Percentiles rank a stretch among this genome's conserved stretches.
phyloP scores from a whole-genome alignment of 345 rosid genomes.

The Turritis glabra region DNA sequence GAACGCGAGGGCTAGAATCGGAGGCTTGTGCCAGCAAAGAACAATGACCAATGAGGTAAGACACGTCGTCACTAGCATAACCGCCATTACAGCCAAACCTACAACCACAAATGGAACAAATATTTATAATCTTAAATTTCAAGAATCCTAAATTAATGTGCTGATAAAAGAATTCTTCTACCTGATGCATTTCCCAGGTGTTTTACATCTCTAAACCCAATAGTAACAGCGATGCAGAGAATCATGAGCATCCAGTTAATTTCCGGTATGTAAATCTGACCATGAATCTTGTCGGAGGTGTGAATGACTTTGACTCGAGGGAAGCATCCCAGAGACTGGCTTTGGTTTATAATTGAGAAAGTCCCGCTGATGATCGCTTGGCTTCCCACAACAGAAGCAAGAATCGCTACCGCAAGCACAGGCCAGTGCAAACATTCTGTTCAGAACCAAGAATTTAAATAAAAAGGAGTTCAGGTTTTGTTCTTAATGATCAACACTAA shows the following conservation, averaged over 20 bases:
- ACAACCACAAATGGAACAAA: slow-evolving; percentile 21
- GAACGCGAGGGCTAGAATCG: slow-evolving; percentile 67
- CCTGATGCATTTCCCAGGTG: slow-evolving; percentile 99
- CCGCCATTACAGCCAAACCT: slow-evolving; percentile 99
- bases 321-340: slow-evolving; percentile 98
- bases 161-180: slow-evolving; percentile 17
- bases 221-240: slow-evolving; percentile 95
- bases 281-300: slow-evolving; percentile 97
- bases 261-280: slow-evolving; percentile 98
- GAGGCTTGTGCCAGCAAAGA: slow-evolving; percentile 93
- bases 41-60: slow-evolving; percentile 88
- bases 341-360: slow-evolving; percentile 97
- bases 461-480: not conserved
- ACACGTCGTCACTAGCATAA: slow-evolving; percentile 97
- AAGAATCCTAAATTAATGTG: not conserved
- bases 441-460: slow-evolving; percentile 23
- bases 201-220: slow-evolving; percentile 95
- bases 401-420: slow-evolving; percentile 82
- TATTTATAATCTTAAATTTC: not conserved
- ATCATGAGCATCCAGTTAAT: slow-evolving; percentile 98
- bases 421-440: slow-evolving; percentile 83
- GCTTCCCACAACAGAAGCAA: slow-evolving; percentile 98
- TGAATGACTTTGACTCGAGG: slow-evolving; percentile 97
- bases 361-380: slow-evolving; percentile 99
- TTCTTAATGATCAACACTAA: not conserved